A percentile compares a stretch with the other conserved stretches of the same genome.
These are phyloP conservation scores for Penicillium sp. DNA, from an alignment of 2,329 filamentous ascomycete species.

Conservation along the genomic window DNA sequence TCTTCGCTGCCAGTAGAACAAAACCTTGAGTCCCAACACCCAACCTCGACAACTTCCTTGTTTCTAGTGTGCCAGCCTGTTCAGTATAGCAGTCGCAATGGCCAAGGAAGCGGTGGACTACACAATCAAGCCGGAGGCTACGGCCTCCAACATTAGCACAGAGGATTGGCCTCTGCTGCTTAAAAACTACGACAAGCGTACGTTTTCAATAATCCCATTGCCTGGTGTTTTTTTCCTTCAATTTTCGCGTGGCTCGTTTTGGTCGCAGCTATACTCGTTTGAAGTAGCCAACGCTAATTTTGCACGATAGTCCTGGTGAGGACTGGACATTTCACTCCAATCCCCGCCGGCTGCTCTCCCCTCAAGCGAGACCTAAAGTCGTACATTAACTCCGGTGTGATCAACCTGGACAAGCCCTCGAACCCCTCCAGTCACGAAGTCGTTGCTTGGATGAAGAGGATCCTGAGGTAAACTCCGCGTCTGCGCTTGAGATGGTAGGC, in stretches of 20 bases:
- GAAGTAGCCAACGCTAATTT: slow-evolving; percentile 24
- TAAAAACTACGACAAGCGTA: slow-evolving; percentile 94
- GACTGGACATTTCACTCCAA: slow-evolving; percentile 96
- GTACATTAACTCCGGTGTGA: slow-evolving; percentile 96
- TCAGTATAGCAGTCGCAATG: slow-evolving; percentile 50
- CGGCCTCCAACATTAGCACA: slow-evolving; percentile 78
- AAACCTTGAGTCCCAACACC: slow-evolving; percentile 30
- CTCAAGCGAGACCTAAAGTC: slow-evolving; percentile 94
- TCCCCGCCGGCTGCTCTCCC: slow-evolving; percentile 88
- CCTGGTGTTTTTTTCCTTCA: not conserved
- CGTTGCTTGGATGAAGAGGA: slow-evolving; percentile 98
- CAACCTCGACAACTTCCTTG: slow-evolving; percentile 24
- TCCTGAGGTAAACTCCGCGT: slow-evolving; percentile 70
- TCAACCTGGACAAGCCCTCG: slow-evolving; percentile 96
- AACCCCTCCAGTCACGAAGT: slow-evolving; percentile 99
- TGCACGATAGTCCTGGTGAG: slow-evolving; percentile 75
- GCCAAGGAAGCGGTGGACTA: slow-evolving; percentile 72
- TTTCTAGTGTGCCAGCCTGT: slow-evolving; percentile 26
- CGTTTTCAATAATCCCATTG: slow-evolving; percentile 45
- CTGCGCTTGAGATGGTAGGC: not conserved
- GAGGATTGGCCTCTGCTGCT: slow-evolving; percentile 91
- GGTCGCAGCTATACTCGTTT: not conserved
- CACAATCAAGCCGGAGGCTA: slow-evolving; percentile 89
- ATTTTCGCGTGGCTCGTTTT: slow-evolving; percentile 6
- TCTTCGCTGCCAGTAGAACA: slow-evolving; percentile 30